Base-by-base conservation (phyloP, 2,329 filamentous ascomycete species). In the Coniochaeta prunicola region DNA sequence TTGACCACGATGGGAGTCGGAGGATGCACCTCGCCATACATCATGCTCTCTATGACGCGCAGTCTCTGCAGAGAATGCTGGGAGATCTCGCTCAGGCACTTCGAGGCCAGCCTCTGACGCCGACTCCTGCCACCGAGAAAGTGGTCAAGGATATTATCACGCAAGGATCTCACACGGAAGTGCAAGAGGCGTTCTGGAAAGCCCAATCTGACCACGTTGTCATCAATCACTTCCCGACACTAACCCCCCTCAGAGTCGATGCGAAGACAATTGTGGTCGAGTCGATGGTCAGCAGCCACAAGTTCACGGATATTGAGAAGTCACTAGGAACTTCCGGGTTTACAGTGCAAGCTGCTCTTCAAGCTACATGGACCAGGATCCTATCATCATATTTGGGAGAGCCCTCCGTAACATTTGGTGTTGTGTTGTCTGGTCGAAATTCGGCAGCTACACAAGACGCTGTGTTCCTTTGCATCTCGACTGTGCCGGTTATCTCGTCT, bases 21-120 rank as follows among this genome's bases (percentile, higher is more conserved):
- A 65, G 55, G 2, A 77, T 81, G 71, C 74, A 80, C 53, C 62
- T 85, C 4, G 69, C 76, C 1, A 78, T 91, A 2, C 88, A 96
- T 62, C 92, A 97, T 73, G 89, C 90, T 0, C 76, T 97, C 0
- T 97, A 96, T 64, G 92, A 97, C 74, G 92, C 91, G 0, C 79
- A 84, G 42, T 92, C 91, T 9, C 74, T 97, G 12, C 76, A 82
- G 3, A 67, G 77, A 0, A 79, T 97, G 1, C 72, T 96, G 1
- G 67, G 76, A 0, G 83, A 88, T 64, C 75, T 96, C 13, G 66
- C 72, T 2, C 66, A 64, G 36, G 66, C 70, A 12, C 77, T 82
- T 34, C 60, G 66, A 9, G 70, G 66, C 4, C 60, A 30, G 2
- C 4, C n/a, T 1, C 15, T 57, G 8, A 0, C 28, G 1, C 12